Conservation (phyloP, 1,139 yeast species). For the Zygosaccharomyces pseudobailii region DNA sequence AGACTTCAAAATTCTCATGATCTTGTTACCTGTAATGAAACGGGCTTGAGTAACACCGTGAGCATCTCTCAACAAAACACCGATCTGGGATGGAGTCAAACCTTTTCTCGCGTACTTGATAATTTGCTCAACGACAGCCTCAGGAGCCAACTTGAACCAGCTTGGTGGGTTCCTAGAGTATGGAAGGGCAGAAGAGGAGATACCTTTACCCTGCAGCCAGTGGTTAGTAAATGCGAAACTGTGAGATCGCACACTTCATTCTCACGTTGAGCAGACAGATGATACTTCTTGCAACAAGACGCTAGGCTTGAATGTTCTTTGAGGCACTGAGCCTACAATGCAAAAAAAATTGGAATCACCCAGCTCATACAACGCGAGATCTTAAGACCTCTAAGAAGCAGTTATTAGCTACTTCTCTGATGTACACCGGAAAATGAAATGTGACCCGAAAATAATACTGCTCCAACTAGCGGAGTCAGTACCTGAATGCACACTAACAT, state of each 20-base stretch:
- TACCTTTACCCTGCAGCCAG: slow-evolving; percentile 85
- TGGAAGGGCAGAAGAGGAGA: slow-evolving; percentile 98
- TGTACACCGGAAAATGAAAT: slow-evolving; percentile 32
- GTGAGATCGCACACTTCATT: slow-evolving; percentile 1
- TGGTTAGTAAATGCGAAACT: slow-evolving; percentile 8
- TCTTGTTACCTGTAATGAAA: slow-evolving; percentile 99
- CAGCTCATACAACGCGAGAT: slow-evolving; percentile 29
- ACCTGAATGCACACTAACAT: slow-evolving; percentile 38
- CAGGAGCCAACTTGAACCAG: slow-evolving; percentile 98
- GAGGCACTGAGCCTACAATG: background rate
- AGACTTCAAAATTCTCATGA: slow-evolving; percentile 97
- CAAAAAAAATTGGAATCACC: slow-evolving; percentile 32
- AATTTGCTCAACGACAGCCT: slow-evolving; percentile 95
- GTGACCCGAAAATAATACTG: slow-evolving; percentile 24
- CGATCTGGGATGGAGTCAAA: slow-evolving; percentile 98
- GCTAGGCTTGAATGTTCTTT: background rate
- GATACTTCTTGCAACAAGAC: too few species aligned
- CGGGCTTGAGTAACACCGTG: slow-evolving; percentile 99
- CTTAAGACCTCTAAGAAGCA: slow-evolving; percentile 7
- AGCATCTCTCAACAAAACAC: slow-evolving; percentile 99
- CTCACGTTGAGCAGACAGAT: background rate
- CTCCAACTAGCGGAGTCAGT: background rate
- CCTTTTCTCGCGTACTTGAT: slow-evolving; percentile 99
- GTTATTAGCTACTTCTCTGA: slow-evolving; percentile 12
- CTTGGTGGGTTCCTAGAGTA: slow-evolving; percentile 98